Conservation (phyloP, 192 early-diverging fungal species). For the Diversispora eburnea region DNA sequence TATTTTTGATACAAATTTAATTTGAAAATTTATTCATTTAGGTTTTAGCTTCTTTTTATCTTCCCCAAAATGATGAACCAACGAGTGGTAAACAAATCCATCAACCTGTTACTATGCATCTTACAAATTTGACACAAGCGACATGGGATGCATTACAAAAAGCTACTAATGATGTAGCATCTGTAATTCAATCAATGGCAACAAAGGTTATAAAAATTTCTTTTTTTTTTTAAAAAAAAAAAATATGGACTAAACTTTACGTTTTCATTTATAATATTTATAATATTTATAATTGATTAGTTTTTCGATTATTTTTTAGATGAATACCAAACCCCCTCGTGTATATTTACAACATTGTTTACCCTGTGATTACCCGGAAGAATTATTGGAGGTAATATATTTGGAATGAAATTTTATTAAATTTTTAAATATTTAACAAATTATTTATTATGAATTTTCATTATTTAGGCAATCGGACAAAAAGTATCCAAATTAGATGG, state of each 20-base stretch:
- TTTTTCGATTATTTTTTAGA: not conserved
- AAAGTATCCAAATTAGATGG: constrained; percentile 18
- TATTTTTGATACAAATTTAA: not conserved
- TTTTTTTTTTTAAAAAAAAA: not conserved
- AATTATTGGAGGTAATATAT: constrained; percentile 16
- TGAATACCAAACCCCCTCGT: constrained; percentile 4
- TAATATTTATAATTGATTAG: not conserved
- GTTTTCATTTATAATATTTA: not conserved
- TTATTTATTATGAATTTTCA: too few species aligned
- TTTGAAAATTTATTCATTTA: not conserved
- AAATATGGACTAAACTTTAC: too few species aligned
- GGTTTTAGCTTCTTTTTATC: constrained; percentile 20
- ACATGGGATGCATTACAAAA: constrained; percentile 23
- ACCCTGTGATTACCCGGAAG: constrained; percentile 16
- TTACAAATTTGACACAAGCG: constrained; percentile 8
- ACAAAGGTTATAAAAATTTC: not conserved
- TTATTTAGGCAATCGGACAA: constrained; percentile 6
- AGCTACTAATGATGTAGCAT: constrained; percentile 20
- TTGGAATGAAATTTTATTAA: not conserved
- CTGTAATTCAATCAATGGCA: constrained; percentile 14
- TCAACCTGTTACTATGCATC: constrained; percentile 21
- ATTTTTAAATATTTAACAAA: not conserved
- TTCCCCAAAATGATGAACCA: constrained; percentile 16
- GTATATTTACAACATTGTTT: constrained; percentile 22
- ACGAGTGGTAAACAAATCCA: not conserved